phyloP scores from a whole-genome alignment of 331 rosid species.

The Pyracantha coccinea region DNA sequence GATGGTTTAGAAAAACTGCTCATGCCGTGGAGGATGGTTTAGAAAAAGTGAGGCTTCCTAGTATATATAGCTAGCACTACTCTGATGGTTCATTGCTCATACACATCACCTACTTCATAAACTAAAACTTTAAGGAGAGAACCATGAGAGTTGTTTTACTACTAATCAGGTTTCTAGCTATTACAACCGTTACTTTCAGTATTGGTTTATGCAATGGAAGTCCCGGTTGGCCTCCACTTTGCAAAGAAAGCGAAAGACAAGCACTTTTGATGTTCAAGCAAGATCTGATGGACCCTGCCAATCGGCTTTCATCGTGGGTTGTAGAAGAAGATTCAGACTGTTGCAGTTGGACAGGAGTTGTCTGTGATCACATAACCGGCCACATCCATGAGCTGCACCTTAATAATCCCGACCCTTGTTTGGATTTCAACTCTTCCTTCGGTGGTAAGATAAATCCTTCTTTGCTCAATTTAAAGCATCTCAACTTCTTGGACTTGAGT shows the following conservation, averaged over 20 bases:
- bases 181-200: not conserved
- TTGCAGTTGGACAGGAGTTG: conserved; percentile 21
- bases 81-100: not conserved
- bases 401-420: not conserved
- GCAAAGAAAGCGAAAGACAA: conserved; percentile 14
- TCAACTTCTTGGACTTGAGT: conserved; percentile 24
- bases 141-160: not conserved
- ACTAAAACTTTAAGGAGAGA: not conserved
- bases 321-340: not conserved
- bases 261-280: conserved; percentile 20
- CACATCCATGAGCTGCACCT: not conserved
- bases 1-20: no score
- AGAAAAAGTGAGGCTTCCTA: not conserved
- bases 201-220: not conserved
- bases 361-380: conserved; percentile 1
- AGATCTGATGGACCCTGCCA: conserved; percentile 4
- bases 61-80: not conserved
- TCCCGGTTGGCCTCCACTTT: not conserved
- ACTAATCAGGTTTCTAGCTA: not conserved
- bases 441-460: conserved; percentile 7
- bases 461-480: conserved; percentile 13
- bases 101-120: not conserved
- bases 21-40: no score
- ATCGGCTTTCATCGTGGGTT: conserved; percentile 21
- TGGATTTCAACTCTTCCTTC: not conserved